phyloP scores from a whole-genome alignment of 2,329 filamentous ascomycete species.

The Pyrenochaeta sp. region DNA sequence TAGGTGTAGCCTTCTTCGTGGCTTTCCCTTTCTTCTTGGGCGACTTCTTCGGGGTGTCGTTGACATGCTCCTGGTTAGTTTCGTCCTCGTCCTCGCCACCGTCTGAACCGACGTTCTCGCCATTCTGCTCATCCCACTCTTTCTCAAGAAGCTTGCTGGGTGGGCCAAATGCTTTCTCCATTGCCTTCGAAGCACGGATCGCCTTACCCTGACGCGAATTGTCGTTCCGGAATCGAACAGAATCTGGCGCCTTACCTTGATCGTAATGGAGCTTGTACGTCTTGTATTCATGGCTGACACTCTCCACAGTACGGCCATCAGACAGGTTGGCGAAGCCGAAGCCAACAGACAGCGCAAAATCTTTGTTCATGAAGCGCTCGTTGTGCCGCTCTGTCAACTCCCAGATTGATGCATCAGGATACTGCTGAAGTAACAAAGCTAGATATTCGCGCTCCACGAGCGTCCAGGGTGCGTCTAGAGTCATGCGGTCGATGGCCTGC shows the following conservation, averaged over 20 bases:
- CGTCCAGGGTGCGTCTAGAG: constrained; percentile 25
- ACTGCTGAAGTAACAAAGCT: constrained; percentile 17
- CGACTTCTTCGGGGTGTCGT: background rate
- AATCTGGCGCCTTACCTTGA: constrained; percentile 15
- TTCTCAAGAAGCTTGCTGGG: constrained; percentile 10
- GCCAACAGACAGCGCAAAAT: constrained; percentile 12
- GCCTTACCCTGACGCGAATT: constrained; percentile 10
- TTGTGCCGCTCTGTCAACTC: constrained; percentile 39
- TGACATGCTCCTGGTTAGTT: background rate
- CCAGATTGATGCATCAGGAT: constrained; percentile 32
- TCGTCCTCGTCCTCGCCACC: background rate
- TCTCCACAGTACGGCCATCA: constrained; percentile 37
- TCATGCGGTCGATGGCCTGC: constrained; percentile 33
- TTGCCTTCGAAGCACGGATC: background rate
- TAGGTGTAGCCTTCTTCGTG: background rate
- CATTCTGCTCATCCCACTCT: constrained; percentile 6
- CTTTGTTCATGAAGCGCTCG: constrained; percentile 22
- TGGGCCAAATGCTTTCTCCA: constrained; percentile 11
- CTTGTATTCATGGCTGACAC: constrained; percentile 36
- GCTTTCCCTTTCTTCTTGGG: background rate
- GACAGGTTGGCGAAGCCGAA: constrained; percentile 17
- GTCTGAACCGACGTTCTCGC: background rate
- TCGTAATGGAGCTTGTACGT: constrained; percentile 33
- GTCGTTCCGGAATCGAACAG: constrained; percentile 13
- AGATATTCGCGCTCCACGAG: constrained; percentile 30